These are phyloP conservation scores for Colletotrichum sp. DNA, from an alignment of 2,329 filamentous ascomycete genomes.

Conservation along the genomic window DNA sequence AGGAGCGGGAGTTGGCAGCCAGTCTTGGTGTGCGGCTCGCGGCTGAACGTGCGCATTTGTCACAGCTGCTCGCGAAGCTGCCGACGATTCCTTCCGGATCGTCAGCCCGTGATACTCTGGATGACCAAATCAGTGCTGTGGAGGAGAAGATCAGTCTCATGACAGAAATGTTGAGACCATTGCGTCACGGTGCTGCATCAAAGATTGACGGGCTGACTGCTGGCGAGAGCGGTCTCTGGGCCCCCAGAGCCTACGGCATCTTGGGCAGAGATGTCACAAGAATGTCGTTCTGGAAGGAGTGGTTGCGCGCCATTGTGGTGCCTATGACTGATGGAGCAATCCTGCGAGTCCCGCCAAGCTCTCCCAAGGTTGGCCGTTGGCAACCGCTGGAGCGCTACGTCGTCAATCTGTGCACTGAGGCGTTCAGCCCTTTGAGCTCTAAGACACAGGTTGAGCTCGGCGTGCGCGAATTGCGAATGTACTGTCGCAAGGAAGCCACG, in stretches of 20 bases:
- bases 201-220: constrained; percentile 97
- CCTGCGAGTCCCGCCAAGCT: constrained; percentile 83
- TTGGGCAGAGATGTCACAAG: constrained; percentile 83
- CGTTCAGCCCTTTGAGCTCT: constrained; percentile 87
- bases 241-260: constrained; percentile 90
- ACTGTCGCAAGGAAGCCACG: constrained; percentile 87
- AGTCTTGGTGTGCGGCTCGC: constrained; percentile 90
- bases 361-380: constrained; percentile 91
- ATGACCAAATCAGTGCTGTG: constrained; percentile 93
- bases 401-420: constrained; percentile 94
- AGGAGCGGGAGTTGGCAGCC: constrained; percentile 89
- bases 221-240: constrained; percentile 95
- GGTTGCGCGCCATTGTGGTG: constrained; percentile 91
- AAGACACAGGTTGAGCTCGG: constrained; percentile 95
- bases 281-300: constrained; percentile 97
- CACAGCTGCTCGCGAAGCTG: constrained; percentile 82
- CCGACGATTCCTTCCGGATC: constrained; percentile 83
- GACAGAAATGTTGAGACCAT: constrained; percentile 91
- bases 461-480: constrained; percentile 87
- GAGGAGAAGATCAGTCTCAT: constrained; percentile 98
- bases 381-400: constrained; percentile 96
- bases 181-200: constrained; percentile 91
- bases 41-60: constrained; percentile 86
- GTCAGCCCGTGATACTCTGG: constrained; percentile 78
- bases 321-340: constrained; percentile 93